Evolutionary conservation across 2,329 filamentous ascomycete species (phyloP).

Genomic region (Xylariaceae sp.): DNA sequence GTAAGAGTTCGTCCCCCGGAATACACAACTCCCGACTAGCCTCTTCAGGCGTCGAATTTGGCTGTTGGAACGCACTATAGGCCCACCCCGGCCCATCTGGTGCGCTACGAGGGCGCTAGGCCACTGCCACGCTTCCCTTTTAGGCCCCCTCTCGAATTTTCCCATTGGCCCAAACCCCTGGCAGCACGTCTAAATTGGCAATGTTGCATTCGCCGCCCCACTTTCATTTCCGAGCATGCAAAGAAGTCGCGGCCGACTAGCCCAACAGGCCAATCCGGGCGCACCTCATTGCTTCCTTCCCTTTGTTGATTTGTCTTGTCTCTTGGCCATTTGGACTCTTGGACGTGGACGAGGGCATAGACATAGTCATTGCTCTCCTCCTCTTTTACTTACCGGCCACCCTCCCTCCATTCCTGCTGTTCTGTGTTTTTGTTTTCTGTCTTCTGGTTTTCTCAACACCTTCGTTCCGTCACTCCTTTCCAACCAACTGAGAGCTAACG

Average conservation of each 20-base stretch:
- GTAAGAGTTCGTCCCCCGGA: neutral
- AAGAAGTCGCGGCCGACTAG: neutral
- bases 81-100: neutral
- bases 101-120: neutral
- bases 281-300: neutral
- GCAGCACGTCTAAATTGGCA: conserved; percentile 14
- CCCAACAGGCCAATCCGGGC: no score
- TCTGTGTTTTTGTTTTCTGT: conserved; percentile 19
- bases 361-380: neutral
- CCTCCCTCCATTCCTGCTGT: conserved; percentile 13
- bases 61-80: no score
- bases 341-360: neutral
- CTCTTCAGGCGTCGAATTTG: no score
- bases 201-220: conserved; percentile 9
- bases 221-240: conserved; percentile 17
- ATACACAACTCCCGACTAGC: neutral
- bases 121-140: conserved; percentile 13
- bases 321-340: neutral
- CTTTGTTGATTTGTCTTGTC: conserved; percentile 11
- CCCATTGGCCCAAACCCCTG: conserved; percentile 18
- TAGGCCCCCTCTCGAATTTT: conserved; percentile 1
- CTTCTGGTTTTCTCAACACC: conserved; percentile 20
- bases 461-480: conserved; percentile 35
- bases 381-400: conserved; percentile 10
- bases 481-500: conserved; percentile 48